Evolutionary conservation across 2,329 filamentous ascomycete genomes (phyloP), one percentile per base, ranked within the genome.

Genomic region (Camillea tinctor): DNA sequence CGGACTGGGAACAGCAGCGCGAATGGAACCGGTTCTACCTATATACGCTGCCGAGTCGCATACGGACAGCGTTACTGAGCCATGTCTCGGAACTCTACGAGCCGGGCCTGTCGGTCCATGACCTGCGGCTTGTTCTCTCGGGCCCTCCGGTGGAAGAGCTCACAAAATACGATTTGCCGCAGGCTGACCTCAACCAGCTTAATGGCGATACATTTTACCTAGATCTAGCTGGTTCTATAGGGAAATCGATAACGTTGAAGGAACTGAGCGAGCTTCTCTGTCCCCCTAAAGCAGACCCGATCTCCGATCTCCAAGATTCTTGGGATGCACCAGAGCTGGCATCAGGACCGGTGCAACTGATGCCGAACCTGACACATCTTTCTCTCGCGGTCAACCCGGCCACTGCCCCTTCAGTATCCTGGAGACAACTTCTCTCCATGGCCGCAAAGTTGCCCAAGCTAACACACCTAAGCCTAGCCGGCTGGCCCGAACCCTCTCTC

Each of bases 401-500:
- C 44, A 72, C 74, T 36, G 50, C 63, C 15, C 58, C 59, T 5
- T 70, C 71, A 5, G 77, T 79, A 17, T 86, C 84, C 1, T 88
- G 86, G 86, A 82, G 79, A 53, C 83, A 86, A 40, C 78, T 88
- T 4, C 74, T 88, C 22, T 66, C 77, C 1, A 71, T 88, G n/a
- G 79, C 84, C 0, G 70, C 76, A 11, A 84, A 82, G 64, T 70
- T 86, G 6, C 78, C 78, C 0, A 80, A 77, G 15, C 72, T 88
- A 48, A 88, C 86, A 1, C 85, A 88, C 66, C 75, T 88, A 49
- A 86, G 81, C 64, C 77, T 88, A 6, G 84, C 85, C 17, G 83
- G 82, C 69, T 88, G 86, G 86, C 86, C 86, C 1, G 79, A 81
- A 54, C 86, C 86, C 1, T 80, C 79, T 17, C 73, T 86, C n/a